These are phyloP conservation scores for Alloascoidea hylecoeti DNA, from an alignment of 805 yeast genomes.

Conservation along the genomic window DNA sequence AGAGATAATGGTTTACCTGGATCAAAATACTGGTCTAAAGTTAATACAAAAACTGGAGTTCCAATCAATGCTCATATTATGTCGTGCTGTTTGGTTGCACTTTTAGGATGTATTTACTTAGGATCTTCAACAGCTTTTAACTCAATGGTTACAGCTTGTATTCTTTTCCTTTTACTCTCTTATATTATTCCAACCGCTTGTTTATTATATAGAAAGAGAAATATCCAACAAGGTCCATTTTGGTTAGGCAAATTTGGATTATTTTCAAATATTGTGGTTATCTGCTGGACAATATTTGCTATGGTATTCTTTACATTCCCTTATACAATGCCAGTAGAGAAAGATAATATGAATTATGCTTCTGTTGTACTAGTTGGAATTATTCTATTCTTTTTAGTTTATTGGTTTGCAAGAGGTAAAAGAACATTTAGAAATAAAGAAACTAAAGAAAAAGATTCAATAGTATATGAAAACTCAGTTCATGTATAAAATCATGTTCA, in stretches of 20 bases:
- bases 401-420: not conserved
- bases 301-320: slow-evolving; percentile 55
- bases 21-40: slow-evolving; percentile 33
- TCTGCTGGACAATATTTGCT: slow-evolving; percentile 46
- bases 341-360: slow-evolving; percentile 55
- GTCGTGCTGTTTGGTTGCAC: slow-evolving; percentile 36
- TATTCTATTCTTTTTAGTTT: slow-evolving; percentile 17
- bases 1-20: slow-evolving; percentile 51
- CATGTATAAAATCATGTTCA: too few species aligned
- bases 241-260: slow-evolving; percentile 45
- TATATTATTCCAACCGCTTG: slow-evolving; percentile 42
- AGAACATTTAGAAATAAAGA: not conserved
- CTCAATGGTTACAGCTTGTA: slow-evolving; percentile 47
- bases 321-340: slow-evolving; percentile 41
- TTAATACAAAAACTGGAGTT: slow-evolving; percentile 31
- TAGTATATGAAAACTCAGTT: too few species aligned
- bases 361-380: slow-evolving; percentile 31
- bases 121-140: slow-evolving; percentile 58
- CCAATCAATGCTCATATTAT: slow-evolving; percentile 47
- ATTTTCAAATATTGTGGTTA: slow-evolving; percentile 31
- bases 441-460: too few species aligned
- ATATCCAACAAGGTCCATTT: slow-evolving; percentile 48
- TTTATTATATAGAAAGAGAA: slow-evolving; percentile 33
- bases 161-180: slow-evolving; percentile 41
- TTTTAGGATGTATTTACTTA: slow-evolving; percentile 47